Evolutionary conservation across 2,329 filamentous ascomycete genomes (phyloP), one percentile per base, ranked within the genome.

Genomic region (Venturia pyrina): DNA sequence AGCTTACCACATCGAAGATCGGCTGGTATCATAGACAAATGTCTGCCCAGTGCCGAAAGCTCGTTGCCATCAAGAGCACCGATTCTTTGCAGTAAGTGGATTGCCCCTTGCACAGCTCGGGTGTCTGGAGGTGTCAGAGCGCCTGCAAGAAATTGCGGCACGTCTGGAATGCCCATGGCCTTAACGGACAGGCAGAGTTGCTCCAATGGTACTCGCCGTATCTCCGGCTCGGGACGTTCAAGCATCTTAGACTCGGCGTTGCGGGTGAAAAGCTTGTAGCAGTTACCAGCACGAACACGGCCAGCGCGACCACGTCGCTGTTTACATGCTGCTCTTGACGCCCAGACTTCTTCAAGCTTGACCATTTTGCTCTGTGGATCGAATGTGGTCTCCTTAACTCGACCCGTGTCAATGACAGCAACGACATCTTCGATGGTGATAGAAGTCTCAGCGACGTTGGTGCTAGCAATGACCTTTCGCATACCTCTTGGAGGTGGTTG

Each of bases 361-460:
- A 96, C 89, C 87, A 98, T 96, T 73, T 96, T 96, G 74, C 89
- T 96, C 68, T 89, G 85, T 0, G 91, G 86, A 74, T 98, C 95
- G 71, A 93, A 98, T 73, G 90, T 93, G 0, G 93, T 99, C 76
- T 99, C 93, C 74, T 99, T 99, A 67, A 99, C 95, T 64, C 91
- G 88, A 37, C 95, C 95, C 13, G 89, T 95, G 75, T 99, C 95
- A 69, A 99, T 93, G 59, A 99, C 95, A 1, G 91, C 93, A 2
- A 98, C 90, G 64, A 99, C 90, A 73, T 99, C 95, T 73, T 97
- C 93, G 67, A 99, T 99, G 0, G 95, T 99, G 74, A 99, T 98
- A 1, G 95, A 98, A 0, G 95, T 99, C 75, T 99, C 95, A 1
- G 95, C 95, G 2, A 99, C 93, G 72, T 99, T 99, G 57, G 95